Evolutionary conservation across 2,329 filamentous ascomycete species (phyloP).

Genomic region (Albifimbria verrucaria): DNA sequence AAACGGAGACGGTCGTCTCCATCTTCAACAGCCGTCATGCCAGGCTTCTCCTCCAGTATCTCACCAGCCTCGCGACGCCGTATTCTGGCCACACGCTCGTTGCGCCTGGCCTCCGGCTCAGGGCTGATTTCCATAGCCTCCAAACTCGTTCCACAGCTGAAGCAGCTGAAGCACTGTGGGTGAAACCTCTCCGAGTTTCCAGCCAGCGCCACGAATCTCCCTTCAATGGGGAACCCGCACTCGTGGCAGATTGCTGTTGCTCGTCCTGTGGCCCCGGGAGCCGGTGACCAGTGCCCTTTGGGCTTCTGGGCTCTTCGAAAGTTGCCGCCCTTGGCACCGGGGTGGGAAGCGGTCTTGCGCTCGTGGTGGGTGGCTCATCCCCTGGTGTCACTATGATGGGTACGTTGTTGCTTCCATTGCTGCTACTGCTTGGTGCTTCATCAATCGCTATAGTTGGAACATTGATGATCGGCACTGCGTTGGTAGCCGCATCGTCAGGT

Average conservation of each 20-base stretch:
- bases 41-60: slow-evolving; percentile 58
- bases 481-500: slow-evolving; percentile 16
- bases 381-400: slow-evolving; percentile 45
- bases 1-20: slow-evolving; percentile 75
- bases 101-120: slow-evolving; percentile 72
- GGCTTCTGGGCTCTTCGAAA: slow-evolving; percentile 36
- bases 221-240: slow-evolving; percentile 80
- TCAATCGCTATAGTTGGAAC: slow-evolving; percentile 49
- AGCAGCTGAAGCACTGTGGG: slow-evolving; percentile 88
- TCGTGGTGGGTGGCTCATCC: slow-evolving; percentile 27
- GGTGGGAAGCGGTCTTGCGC: slow-evolving; percentile 38
- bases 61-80: slow-evolving; percentile 56
- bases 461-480: slow-evolving; percentile 34
- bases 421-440: slow-evolving; percentile 27
- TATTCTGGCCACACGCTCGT: slow-evolving; percentile 72
- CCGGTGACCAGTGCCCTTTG: slow-evolving; percentile 59
- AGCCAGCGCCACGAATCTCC: slow-evolving; percentile 81
- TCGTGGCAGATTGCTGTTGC: slow-evolving; percentile 76
- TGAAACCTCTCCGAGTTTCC: slow-evolving; percentile 77
- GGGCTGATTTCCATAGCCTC: slow-evolving; percentile 97
- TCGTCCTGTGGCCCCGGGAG: slow-evolving; percentile 42
- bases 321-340: slow-evolving; percentile 34
- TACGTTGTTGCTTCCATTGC: slow-evolving; percentile 40
- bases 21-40: slow-evolving; percentile 65
- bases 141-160: slow-evolving; percentile 79